Conservation (phyloP, 371 early-diverging fungal species). For the Smittium culicis region DNA sequence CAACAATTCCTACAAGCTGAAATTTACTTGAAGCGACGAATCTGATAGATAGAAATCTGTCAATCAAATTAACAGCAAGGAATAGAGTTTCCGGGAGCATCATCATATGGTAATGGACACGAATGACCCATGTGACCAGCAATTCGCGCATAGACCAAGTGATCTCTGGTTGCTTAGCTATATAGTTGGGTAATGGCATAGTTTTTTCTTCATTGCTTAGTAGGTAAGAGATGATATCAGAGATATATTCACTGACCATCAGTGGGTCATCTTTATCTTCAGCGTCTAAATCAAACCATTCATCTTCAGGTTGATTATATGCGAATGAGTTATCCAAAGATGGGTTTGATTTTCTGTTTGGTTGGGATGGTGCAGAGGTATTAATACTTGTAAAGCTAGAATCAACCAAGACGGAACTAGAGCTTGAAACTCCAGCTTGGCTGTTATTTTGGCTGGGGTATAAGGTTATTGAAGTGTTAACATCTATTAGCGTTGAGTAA, state of each 20-base stretch:
- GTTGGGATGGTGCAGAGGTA: not conserved
- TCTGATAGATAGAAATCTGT: constrained; percentile 85
- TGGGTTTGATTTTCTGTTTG: not conserved
- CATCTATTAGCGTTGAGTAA: not conserved
- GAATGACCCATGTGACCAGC: constrained; percentile 84
- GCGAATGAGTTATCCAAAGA: not conserved
- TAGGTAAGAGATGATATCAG: constrained; percentile 78
- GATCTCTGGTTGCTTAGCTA: constrained; percentile 71
- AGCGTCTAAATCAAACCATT: constrained; percentile 23
- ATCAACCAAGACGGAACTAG: no score
- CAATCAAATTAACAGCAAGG: constrained; percentile 88
- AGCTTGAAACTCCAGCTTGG: not conserved
- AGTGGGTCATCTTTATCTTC: constrained; percentile 43
- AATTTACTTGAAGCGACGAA: constrained; percentile 60
- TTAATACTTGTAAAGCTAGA: not conserved
- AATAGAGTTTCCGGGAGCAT: constrained; percentile 94
- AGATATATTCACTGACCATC: constrained; percentile 82
- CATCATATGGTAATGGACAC: constrained; percentile 77
- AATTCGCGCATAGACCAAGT: constrained; percentile 86
- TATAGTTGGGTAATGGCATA: constrained; percentile 69
- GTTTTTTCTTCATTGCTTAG: constrained; percentile 48
- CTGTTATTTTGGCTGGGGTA: not conserved
- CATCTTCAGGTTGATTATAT: not conserved
- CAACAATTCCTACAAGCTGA: constrained; percentile 92
- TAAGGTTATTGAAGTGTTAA: not conserved